A percentile compares a stretch with the other conserved stretches of the same genome.
Conservation (phyloP, 768 basidiomycete species). For the Agaricus subrufescens region DNA sequence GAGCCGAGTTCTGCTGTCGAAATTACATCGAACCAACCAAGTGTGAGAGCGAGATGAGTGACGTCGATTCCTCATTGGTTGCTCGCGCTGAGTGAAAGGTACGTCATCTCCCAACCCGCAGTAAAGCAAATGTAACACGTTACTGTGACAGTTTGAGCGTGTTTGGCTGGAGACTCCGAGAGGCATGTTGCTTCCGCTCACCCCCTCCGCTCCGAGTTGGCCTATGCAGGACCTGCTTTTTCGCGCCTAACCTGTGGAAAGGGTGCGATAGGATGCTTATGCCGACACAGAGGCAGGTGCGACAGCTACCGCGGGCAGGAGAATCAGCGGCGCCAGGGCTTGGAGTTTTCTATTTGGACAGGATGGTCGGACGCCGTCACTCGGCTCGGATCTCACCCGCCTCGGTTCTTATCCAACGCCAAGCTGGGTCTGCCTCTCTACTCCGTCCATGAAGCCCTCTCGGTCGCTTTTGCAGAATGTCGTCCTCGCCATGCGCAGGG, state of each 20-base stretch:
- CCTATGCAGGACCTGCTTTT: not conserved
- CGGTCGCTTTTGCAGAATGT: slow-evolving; percentile 6
- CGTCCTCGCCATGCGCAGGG: slow-evolving; percentile 39
- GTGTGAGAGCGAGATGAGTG: no score
- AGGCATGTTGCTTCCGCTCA: not conserved
- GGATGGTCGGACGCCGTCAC: slow-evolving; percentile 2
- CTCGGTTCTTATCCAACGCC: not conserved
- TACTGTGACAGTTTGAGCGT: not conserved
- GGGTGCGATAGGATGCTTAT: no score
- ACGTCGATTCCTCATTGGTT: no score
- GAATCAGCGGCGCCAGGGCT: not conserved
- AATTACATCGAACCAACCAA: no score
- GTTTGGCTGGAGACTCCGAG: slow-evolving; percentile 3
- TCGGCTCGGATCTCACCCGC: slow-evolving; percentile 13
- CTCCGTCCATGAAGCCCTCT: slow-evolving; percentile 1
- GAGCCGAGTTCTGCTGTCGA: no score
- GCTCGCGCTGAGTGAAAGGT: not conserved
- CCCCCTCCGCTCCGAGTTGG: not conserved
- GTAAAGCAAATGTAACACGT: not conserved
- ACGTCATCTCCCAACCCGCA: slow-evolving; percentile 47
- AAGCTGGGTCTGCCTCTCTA: not conserved
- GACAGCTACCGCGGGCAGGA: not conserved
- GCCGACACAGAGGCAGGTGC: not conserved
- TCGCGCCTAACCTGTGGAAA: not conserved
- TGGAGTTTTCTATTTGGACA: not conserved